Conservation (phyloP, 169 alveolate species). For the Pseudocohnilembus persalinus region DNA sequence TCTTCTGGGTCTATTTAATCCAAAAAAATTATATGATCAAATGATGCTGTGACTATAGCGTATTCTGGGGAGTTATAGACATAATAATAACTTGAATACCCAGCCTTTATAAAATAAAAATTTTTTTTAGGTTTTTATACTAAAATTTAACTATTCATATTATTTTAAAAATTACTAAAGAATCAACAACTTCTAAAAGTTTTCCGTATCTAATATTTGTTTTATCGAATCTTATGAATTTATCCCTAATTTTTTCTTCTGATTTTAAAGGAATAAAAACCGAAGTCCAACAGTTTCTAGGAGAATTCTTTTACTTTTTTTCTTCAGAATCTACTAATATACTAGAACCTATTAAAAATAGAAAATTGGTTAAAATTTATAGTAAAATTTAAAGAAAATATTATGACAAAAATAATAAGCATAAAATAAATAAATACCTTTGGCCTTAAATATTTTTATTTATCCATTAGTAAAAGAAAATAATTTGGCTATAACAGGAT, state of each 20-base stretch:
- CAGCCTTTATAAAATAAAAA: neutral
- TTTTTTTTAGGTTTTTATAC: neutral
- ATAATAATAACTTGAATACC: slow-evolving; percentile 21
- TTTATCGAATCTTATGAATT: neutral
- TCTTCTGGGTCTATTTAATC: neutral
- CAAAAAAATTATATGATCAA: slow-evolving; percentile 35
- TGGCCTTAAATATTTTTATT: no score
- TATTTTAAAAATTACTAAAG: slow-evolving; percentile 13
- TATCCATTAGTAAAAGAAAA: no score
- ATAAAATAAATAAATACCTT: no score
- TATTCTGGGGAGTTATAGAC: slow-evolving; percentile 3
- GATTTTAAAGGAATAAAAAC: neutral
- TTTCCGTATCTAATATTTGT: slow-evolving; percentile 31
- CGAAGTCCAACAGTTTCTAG: neutral
- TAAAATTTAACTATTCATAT: no score
- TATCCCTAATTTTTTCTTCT: neutral
- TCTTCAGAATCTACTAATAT: no score
- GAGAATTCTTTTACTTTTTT: neutral
- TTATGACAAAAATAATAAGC: no score
- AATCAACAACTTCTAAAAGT: slow-evolving; percentile 44
- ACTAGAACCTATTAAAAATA: no score
- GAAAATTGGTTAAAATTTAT: no score
- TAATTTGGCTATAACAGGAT: no score
- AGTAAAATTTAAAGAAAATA: no score
- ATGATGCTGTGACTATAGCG: slow-evolving; percentile 33